Evolutionary conservation across 2,329 filamentous ascomycete species (phyloP), one percentile per base, ranked within the genome.

Genomic region (Periconia sp.): DNA sequence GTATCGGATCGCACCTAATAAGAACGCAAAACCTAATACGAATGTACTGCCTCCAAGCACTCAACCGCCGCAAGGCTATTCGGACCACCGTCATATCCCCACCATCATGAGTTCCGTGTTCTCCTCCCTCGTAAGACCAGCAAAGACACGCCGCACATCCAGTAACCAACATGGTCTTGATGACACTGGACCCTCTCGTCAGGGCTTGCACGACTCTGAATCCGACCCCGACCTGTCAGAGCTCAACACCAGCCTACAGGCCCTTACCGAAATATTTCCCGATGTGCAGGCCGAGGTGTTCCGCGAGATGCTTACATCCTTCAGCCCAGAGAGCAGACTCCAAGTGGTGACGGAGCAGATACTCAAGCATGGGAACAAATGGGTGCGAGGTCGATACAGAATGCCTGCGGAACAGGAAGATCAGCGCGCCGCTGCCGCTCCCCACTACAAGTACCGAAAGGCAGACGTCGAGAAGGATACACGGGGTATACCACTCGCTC

Each of bases 201-300:
- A 53, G 8, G 23, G 48, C 40, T 33, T 49, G 17, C 56, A 56
- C 43, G 51, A 59, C 54, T 61, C 58, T 30, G 49, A 57, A n/a
- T 83, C 87, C 55, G 76, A 82, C 35, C 82, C 83, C 40, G 83
- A 91, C 63, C 79, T 92, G 20, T 79, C 83, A 60, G 84, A 88
- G 54, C 80, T 93, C 46, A 93, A 93, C 75, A 78, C 79, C 47
- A 82, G 85, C 62, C 83, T 94, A 58, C 82, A 84, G 55, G 84
- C 82, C 13, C 82, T 94, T 42, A 84, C 85, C 19, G 84, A 84
- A 45, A 81, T 92, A 9, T 94, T 94, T 60, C 90, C 90, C 27
- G 85, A 92, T 72, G 80, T 92, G n/a, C 88, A 91, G 72, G 80
- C 90, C 55, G 89, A 92, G 61, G 90, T 92, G 17, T 91, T 94